Evolutionary conservation across 2,329 filamentous ascomycete genomes (phyloP), one percentile per base, ranked within the genome.

Genomic region (Xylaria sp.): DNA sequence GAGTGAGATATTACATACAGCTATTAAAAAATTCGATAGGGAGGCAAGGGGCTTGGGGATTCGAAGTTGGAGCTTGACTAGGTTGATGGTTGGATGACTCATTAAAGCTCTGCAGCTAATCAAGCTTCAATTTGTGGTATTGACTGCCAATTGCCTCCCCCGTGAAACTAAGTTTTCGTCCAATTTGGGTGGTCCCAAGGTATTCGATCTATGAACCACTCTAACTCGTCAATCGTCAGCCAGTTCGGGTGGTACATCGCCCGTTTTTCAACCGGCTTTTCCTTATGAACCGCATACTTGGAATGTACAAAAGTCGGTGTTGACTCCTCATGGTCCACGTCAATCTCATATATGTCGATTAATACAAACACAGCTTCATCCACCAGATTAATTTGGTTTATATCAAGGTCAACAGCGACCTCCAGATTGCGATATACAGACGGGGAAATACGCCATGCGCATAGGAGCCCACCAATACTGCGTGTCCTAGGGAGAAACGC

Each of bases 161-260:
- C 9, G 9, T 32, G 9, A 5, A 32, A 32, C 9, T 32, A 32
- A 9, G 29, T 32, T 32, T 32, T 32, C 29, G 29, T 42, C 18
- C 40, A 42, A 18, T 42, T 18, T 42, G 40, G 5, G 40, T 42
- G 5, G 40, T 50, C n/a, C 63, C 18, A 47, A 6, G 63, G 63
- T 21, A 59, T 29, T 40, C 60, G 35, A 37, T 69, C 58, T 58
- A 60, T 50, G 21, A 69, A 66, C 63, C 67, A 69, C 66, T 69
- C 67, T 5, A 63, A 35, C 6, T 63, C 18, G 5, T 63, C 63
- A 51, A 57, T 29, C 1, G 25, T 42, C 4, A 55, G 13, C 63
- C 63, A 66, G 23, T 66, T 32, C 3, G 54, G 67, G 10, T 2
- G 4, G 16, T 63, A 60, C 5, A 29, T 29, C 10, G 8, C 16